Evolutionary conservation across 2,329 filamentous ascomycete species (phyloP).

Genomic region (Aspergillus nomiae): DNA sequence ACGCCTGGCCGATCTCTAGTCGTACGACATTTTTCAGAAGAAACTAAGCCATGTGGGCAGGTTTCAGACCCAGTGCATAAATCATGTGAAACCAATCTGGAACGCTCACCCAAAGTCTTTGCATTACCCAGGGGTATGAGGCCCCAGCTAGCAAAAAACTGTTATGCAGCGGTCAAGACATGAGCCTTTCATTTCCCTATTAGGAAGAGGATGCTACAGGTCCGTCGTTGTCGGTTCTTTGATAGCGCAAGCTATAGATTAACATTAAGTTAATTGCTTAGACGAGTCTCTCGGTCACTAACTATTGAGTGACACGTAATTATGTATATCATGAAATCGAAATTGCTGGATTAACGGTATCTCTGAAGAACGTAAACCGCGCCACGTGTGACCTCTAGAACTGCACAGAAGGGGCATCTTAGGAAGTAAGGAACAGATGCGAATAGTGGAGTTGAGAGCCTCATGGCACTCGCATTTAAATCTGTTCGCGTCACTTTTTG

Average conservation of each 20-base stretch:
- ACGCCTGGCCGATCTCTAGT: neutral
- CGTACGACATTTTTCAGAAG: neutral
- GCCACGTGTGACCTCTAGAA: neutral
- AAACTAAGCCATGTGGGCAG: neutral
- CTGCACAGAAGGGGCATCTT: neutral
- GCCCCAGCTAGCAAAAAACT: neutral
- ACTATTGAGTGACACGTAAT: neutral
- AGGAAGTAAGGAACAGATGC: neutral
- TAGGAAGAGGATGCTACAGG: neutral
- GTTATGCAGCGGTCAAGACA: neutral
- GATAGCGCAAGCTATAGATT: neutral
- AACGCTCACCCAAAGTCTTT: neutral
- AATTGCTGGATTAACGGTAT: neutral
- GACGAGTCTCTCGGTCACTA: neutral
- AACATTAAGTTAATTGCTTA: neutral
- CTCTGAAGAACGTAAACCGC: neutral
- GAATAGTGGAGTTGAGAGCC: neutral
- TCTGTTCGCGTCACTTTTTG: neutral
- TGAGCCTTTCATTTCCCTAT: neutral
- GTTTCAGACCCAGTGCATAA: neutral
- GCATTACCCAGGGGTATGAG: neutral
- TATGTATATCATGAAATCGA: neutral
- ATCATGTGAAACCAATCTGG: neutral
- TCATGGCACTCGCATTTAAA: neutral
- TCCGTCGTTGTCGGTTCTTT: neutral